phyloP scores from a whole-genome alignment of 2,329 filamentous ascomycete genomes.

The Alternaria brassicicola region DNA sequence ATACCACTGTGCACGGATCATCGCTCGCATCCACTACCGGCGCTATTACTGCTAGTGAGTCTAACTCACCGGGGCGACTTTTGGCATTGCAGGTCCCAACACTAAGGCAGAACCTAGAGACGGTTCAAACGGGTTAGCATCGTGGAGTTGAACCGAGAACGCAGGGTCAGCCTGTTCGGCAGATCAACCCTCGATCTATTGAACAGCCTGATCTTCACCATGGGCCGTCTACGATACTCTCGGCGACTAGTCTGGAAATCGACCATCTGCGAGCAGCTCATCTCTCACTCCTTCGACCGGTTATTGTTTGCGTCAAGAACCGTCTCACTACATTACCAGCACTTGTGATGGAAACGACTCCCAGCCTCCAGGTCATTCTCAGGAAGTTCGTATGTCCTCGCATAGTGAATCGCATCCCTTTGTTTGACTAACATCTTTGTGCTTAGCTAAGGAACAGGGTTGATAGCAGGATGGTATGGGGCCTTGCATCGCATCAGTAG shows the following conservation, averaged over 20 bases:
- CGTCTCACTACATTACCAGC: neutral
- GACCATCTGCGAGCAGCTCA: neutral
- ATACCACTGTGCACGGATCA: neutral
- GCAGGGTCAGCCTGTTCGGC: neutral
- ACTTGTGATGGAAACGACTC: neutral
- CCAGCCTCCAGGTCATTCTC: neutral
- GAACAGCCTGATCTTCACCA: neutral
- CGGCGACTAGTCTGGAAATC: neutral
- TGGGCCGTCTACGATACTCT: neutral
- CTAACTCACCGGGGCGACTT: neutral
- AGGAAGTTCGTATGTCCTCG: neutral
- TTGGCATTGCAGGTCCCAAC: neutral
- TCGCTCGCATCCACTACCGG: neutral
- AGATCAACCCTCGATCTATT: neutral
- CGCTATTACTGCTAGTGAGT: neutral
- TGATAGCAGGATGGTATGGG: neutral
- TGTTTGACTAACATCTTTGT: neutral
- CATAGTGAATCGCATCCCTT: neutral
- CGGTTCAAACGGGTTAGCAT: neutral
- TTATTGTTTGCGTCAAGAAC: neutral
- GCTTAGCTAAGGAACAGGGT: neutral
- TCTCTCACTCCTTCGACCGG: neutral
- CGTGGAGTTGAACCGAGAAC: neutral
- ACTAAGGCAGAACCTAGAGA: neutral
- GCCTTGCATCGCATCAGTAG: neutral